Evolutionary conservation across 495 filamentous ascomycete genomes (phyloP), one percentile per base, ranked within the genome.

Genomic region (Neurospora sp.): DNA sequence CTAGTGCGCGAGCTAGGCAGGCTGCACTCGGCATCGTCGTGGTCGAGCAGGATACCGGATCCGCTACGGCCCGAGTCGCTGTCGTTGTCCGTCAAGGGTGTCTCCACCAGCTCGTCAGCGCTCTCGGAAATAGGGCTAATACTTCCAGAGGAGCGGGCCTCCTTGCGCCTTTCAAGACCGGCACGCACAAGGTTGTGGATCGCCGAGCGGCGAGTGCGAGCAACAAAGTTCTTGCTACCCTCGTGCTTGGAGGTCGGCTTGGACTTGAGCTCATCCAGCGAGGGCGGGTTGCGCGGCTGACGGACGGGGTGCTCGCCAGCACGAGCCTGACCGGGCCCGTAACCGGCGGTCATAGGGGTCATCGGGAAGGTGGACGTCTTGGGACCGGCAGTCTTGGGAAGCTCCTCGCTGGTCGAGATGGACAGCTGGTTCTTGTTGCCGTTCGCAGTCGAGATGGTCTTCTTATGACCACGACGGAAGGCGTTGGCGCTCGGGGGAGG

Each of bases 151-250:
- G 85, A 87, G 46, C 84, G 86, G 41, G 86, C 84, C 71, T 86
- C 88, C 81, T 89, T 87, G 75, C 94, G 93, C 71, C 96, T 92
- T 80, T 96, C 93, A 73, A 94, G 88, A 20, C 95, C 94, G 72
- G 94, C 94, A 75, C 93, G 92, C 69, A 98, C 92, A 68, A 99
- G 86, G 77, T 93, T 97, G 83, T 92, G 91, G 61, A 99, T 89
- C 18, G 96, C 96, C 76, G 91, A 92, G 74, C 95, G 94, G 69
- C 96, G 94, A 77, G 96, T 94, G 74, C 95, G 95, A 40, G 93
- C 91, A 22, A 93, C 91, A 82, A 99, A 99, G 83, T 99, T 99
- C 87, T 97, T 97, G 89, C 95, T 97, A 42, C 96, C 96, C 77
- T 97, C 95, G 74, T 96, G 90, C 82, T 94, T 97, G 65, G 93